Percentiles rank a stretch among this genome's conserved stretches.
phyloP scores from a whole-genome alignment of 2,329 filamentous ascomycete species.

The Cercospora sp. region DNA sequence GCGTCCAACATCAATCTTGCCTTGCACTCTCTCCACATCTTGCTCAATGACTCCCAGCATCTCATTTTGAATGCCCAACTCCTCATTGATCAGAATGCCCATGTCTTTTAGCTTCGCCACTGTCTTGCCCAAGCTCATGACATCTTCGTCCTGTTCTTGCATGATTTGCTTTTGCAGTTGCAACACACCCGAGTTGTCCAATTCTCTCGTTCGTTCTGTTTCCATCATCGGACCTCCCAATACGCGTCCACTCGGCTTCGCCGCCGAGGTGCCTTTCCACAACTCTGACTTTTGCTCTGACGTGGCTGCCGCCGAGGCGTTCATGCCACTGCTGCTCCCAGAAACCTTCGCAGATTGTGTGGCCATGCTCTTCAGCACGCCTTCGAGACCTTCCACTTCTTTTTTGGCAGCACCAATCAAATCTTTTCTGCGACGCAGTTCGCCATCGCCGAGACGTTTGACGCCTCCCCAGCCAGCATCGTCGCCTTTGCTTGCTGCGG shows the following conservation, averaged over 20 bases:
- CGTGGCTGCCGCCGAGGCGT: slow-evolving; percentile 38
- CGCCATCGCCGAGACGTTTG: slow-evolving; percentile 68
- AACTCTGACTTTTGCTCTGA: slow-evolving; percentile 41
- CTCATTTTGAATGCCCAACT: slow-evolving; percentile 70
- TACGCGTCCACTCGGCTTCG: slow-evolving; percentile 59
- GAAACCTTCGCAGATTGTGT: slow-evolving; percentile 47
- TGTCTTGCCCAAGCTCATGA: slow-evolving; percentile 67
- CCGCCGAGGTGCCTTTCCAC: slow-evolving; percentile 36
- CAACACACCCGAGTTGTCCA: slow-evolving; percentile 73
- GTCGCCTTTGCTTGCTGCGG: slow-evolving; percentile 39
- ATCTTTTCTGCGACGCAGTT: slow-evolving; percentile 70
- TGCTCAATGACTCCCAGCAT: slow-evolving; percentile 68
- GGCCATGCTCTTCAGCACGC: slow-evolving; percentile 65
- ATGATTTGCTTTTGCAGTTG: slow-evolving; percentile 74
- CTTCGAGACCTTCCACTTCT: slow-evolving; percentile 75
- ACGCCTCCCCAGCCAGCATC: slow-evolving; percentile 42
- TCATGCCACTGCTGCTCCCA: slow-evolving; percentile 19
- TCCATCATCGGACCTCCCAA: slow-evolving; percentile 70
- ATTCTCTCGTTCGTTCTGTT: slow-evolving; percentile 72
- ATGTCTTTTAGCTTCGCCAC: slow-evolving; percentile 75
- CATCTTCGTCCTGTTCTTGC: slow-evolving; percentile 71
- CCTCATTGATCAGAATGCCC: slow-evolving; percentile 72
- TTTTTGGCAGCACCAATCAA: slow-evolving; percentile 68
- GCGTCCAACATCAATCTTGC: slow-evolving; percentile 74
- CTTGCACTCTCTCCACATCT: slow-evolving; percentile 64